A percentile compares a stretch with the other conserved stretches of the same genome.
phyloP scores from a whole-genome alignment of 305 asterid species.

The Fraxinus floribunda region DNA sequence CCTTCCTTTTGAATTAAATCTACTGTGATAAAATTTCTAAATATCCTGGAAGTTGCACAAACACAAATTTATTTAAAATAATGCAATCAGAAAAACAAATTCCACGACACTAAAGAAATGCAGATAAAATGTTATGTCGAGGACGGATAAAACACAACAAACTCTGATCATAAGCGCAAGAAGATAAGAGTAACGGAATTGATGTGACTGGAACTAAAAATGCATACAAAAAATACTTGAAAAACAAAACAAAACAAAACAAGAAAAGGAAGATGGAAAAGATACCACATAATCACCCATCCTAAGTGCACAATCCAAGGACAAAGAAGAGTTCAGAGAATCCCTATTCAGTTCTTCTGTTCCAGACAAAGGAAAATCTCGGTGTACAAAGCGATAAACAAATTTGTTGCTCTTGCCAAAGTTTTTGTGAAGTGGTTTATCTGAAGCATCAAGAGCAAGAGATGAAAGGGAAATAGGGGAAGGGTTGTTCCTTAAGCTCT shows the following conservation, averaged over 20 bases:
- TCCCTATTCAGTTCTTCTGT: conserved; percentile 33
- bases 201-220: conserved; percentile 13
- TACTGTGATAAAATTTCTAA: not conserved
- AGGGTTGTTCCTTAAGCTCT: conserved; percentile 44
- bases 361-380: conserved; percentile 33
- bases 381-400: conserved; percentile 66
- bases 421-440: conserved; percentile 36
- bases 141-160: conserved; percentile 10
- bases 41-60: conserved; percentile 15
- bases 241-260: conserved; percentile 11
- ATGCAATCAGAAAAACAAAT: conserved; percentile 16
- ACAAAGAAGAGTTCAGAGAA: conserved; percentile 43
- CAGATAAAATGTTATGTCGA: conserved; percentile 5
- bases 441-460: conserved; percentile 64
- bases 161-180: not conserved
- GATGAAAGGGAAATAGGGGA: conserved; percentile 50
- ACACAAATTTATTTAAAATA: not conserved
- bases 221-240: conserved; percentile 15
- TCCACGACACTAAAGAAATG: conserved; percentile 12
- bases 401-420: conserved; percentile 45
- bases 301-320: conserved; percentile 47
- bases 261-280: conserved; percentile 11
- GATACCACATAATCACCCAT: conserved; percentile 96
- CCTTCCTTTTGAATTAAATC: not conserved
- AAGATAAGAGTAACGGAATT: not conserved